phyloP scores from a whole-genome alignment of 176 grass and related monocot genomes.

The Chloris gayana region DNA sequence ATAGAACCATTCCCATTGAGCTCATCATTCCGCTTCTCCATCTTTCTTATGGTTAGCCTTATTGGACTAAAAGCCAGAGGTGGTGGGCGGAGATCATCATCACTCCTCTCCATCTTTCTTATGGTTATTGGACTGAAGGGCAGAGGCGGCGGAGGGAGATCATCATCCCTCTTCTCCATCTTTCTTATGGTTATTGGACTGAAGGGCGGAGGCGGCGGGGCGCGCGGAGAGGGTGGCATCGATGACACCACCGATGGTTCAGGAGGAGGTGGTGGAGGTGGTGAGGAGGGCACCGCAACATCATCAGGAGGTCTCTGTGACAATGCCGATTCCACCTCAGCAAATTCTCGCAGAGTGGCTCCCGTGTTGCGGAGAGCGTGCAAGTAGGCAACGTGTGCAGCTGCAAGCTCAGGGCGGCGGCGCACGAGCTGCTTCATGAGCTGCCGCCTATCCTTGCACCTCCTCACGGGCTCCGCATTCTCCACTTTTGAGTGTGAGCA shows the following conservation, averaged over 20 bases:
- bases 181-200: slow-evolving; percentile 60
- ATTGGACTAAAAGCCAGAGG: slow-evolving; percentile 67
- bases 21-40: slow-evolving; percentile 22
- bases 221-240: slow-evolving; percentile 54
- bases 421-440: slow-evolving; percentile 86
- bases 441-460: slow-evolving; percentile 83
- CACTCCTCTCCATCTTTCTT: slow-evolving; percentile 46
- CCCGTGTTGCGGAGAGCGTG: slow-evolving; percentile 88
- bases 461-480: slow-evolving; percentile 78
- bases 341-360: slow-evolving; percentile 78
- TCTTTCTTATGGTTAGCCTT: slow-evolving; percentile 38
- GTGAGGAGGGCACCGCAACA: slow-evolving; percentile 27
- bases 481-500: slow-evolving; percentile 77
- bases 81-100: slow-evolving; percentile 40
- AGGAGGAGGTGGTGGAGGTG: slow-evolving; percentile 34
- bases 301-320: slow-evolving; percentile 22
- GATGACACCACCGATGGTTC: slow-evolving; percentile 47
- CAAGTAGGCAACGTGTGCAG: slow-evolving; percentile 68
- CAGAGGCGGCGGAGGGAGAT: slow-evolving; percentile 55
- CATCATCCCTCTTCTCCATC: slow-evolving; percentile 47
- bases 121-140: slow-evolving; percentile 70
- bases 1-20: slow-evolving; percentile 51
- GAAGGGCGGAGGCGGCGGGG: slow-evolving; percentile 64
- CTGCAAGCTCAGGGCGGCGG: slow-evolving; percentile 67
- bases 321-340: slow-evolving; percentile 68